Conservation (phyloP, 805 yeast species). For the Teunomyces tritomae region DNA sequence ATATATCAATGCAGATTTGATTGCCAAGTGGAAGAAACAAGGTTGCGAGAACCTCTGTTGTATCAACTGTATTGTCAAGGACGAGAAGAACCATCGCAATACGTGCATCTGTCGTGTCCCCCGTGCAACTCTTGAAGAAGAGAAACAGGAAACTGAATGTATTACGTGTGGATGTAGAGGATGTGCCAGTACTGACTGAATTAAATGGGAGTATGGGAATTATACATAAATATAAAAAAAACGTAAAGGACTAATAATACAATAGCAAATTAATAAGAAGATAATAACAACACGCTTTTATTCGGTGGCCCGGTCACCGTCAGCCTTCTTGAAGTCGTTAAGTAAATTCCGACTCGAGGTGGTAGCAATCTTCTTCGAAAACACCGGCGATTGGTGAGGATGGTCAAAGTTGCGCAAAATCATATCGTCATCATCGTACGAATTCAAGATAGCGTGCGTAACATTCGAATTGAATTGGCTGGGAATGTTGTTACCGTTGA, state of each 20-base stretch:
- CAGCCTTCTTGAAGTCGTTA: constrained; percentile 10
- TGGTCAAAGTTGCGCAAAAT: constrained; percentile 39
- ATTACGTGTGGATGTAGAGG: constrained; percentile 84
- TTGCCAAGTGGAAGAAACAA: constrained; percentile 78
- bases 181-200: constrained; percentile 71
- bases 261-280: background rate
- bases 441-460: constrained; percentile 20
- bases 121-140: constrained; percentile 44
- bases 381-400: constrained; percentile 13
- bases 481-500: constrained; percentile 5
- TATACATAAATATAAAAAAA: constrained; percentile 1
- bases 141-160: constrained; percentile 45
- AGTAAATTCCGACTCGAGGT: constrained; percentile 17
- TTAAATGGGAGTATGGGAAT: background rate
- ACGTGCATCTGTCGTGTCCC: constrained; percentile 90
- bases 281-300: background rate
- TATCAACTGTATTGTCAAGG: constrained; percentile 65
- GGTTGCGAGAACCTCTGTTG: constrained; percentile 90
- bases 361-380: constrained; percentile 3
- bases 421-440: constrained; percentile 48
- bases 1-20: constrained; percentile 64
- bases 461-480: constrained; percentile 9
- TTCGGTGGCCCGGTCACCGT: background rate
- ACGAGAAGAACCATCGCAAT: constrained; percentile 56
- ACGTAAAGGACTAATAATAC: constrained; percentile 9